A percentile compares a stretch with the other conserved stretches of the same genome.
phyloP scores from a whole-genome alignment of 768 basidiomycete species.

The Lentinula aciculospora region DNA sequence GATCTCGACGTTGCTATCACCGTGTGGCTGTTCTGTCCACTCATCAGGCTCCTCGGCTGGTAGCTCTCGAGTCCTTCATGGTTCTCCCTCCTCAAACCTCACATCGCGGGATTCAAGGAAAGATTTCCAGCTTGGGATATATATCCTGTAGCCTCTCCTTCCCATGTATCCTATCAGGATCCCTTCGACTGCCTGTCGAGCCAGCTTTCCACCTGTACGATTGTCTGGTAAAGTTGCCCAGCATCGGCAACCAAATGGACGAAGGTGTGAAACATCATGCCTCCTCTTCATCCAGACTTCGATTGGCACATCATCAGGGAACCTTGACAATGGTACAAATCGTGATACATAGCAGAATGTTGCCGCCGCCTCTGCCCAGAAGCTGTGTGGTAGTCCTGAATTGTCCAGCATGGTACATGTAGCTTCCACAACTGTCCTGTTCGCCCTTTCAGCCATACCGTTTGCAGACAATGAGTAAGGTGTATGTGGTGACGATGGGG shows the following conservation, averaged over 20 bases:
- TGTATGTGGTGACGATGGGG: too few relatives aligned
- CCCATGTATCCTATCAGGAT: background rate
- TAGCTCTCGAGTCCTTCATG: too few relatives aligned
- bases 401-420: conserved; percentile 1
- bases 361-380: background rate
- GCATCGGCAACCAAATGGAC: too few relatives aligned
- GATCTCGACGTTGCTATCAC: too few relatives aligned
- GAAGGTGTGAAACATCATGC: background rate
- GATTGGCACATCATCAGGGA: background rate
- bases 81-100: background rate
- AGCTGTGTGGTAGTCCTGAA: background rate
- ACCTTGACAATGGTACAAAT: background rate
- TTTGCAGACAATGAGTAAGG: too few relatives aligned
- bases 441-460: conserved; percentile 18
- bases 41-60: too few relatives aligned
- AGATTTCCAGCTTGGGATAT: background rate
- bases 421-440: conserved; percentile 16
- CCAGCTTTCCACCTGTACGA: background rate
- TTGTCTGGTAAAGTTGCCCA: too few relatives aligned
- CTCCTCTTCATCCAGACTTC: background rate
- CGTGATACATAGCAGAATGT: background rate
- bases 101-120: background rate
- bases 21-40: too few relatives aligned
- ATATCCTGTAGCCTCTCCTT: background rate
- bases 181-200: background rate